These are phyloP conservation scores for Rhodotorula graminis DNA, from an alignment of 768 basidiomycete genomes.

Conservation along the genomic window DNA sequence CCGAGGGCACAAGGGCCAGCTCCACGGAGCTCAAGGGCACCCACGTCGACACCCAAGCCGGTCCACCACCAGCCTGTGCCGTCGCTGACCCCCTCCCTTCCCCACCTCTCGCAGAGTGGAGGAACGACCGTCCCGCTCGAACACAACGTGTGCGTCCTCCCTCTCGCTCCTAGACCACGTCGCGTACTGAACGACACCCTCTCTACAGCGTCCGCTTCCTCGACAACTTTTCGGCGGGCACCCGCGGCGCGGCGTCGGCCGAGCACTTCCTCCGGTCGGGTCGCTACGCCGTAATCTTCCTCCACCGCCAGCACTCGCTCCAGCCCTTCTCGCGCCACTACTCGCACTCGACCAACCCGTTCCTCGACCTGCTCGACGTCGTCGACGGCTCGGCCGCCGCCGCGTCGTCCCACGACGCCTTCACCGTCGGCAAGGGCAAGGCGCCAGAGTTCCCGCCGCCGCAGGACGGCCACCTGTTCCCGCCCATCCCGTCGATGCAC, in stretches of 20 bases:
- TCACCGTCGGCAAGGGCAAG: background rate
- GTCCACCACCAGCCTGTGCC: background rate
- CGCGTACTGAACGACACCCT: background rate
- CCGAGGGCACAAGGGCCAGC: background rate
- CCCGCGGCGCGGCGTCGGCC: constrained; percentile 92
- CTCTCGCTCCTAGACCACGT: background rate
- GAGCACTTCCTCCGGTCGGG: constrained; percentile 92
- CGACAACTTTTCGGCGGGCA: constrained; percentile 99
- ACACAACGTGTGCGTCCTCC: constrained; percentile 84
- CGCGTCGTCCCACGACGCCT: background rate
- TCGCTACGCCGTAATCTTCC: constrained; percentile 91
- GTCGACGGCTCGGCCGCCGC: constrained; percentile 16
- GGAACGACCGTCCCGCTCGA: constrained; percentile 97
- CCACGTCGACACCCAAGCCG: no score
- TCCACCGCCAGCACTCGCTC: constrained; percentile 95
- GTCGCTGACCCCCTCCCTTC: background rate
- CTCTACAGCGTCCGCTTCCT: constrained; percentile 84
- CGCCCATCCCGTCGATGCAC: constrained; percentile 26
- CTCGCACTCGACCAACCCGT: constrained; percentile 95
- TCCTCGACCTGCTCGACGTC: constrained; percentile 88
- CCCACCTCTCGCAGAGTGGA: constrained; percentile 64
- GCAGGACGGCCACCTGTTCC: constrained; percentile 18
- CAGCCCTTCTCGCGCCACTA: constrained; percentile 97
- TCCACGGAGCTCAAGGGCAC: background rate
- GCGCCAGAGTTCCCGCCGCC: background rate